Evolutionary conservation across 345 rosid genomes (phyloP), one percentile per base, ranked within the genome.

Genomic region (Lepidium sativum): DNA sequence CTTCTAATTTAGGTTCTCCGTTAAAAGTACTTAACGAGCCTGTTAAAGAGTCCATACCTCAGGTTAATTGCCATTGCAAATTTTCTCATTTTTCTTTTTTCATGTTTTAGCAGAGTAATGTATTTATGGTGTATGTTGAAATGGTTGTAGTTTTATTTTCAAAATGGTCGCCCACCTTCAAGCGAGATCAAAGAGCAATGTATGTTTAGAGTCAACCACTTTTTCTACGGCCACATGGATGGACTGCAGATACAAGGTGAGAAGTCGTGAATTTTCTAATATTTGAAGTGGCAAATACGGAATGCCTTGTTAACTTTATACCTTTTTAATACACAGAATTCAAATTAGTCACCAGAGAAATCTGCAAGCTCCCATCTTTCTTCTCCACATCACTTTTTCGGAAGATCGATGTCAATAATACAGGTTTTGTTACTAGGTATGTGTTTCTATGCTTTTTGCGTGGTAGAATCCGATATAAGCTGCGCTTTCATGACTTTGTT

Each of bases 311-410:
- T 55, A 27, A 29, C 18, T 34, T 4, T 57, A 2, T 8, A 8
- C 20, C 38, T 49, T 37, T 67, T 42, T n/a, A 2, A 5, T 40
- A 35, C 27, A 50, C 78, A 84, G 90, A 82, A 53, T 86, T 88
- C 72, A 88, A 84, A 75, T 49, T 78, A 57, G 81, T 86, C 43
- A 88, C 97, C 8, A 76, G 79, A 68, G 98, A 92, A 75, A 81
- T 92, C 54, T 94, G 96, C 92, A 94, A 86, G 80, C 82, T 89
- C 67, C 97, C 97, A 14, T 83, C 96, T 50, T 94, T 84, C 84
- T 81, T 90, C 72, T 89, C 96, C 43, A 57, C 86, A 2, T 75
- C 77, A 34, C 91, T 92, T 59, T 92, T 92, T 77, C 74, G 35
- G 70, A 86, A 78, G 80, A 87, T 89, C 37, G 97, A 90, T 78